phyloP scores from a whole-genome alignment of 768 basidiomycete species.

The Tylopilus intermedius region DNA sequence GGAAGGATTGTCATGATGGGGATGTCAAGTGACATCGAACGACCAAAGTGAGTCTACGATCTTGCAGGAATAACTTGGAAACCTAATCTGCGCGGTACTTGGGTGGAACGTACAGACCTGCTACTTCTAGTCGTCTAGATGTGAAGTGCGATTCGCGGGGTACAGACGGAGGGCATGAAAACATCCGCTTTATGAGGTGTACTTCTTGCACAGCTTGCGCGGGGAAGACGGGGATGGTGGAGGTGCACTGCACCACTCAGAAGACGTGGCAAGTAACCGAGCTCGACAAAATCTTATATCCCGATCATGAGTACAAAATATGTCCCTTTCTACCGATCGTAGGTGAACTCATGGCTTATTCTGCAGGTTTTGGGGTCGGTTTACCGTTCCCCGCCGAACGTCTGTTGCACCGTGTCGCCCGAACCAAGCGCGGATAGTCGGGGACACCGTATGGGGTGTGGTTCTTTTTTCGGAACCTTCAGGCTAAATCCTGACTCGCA shows the following conservation, averaged over 20 bases:
- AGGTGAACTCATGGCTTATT: neutral
- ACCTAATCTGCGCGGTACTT: slow-evolving; percentile 1
- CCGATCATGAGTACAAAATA: slow-evolving; percentile 8
- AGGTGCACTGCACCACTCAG: slow-evolving; percentile 3
- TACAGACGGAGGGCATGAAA: neutral
- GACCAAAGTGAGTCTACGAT: slow-evolving; percentile 11
- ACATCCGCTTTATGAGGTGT: slow-evolving; percentile 1
- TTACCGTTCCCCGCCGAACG: slow-evolving; percentile 7
- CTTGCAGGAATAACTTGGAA: neutral
- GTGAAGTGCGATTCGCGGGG: slow-evolving; percentile 3
- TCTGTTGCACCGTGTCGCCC: too few relatives aligned
- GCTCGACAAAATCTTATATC: neutral
- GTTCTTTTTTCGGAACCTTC: neutral
- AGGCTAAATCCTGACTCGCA: neutral
- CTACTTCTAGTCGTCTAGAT: neutral
- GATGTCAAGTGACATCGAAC: neutral
- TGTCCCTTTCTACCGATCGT: slow-evolving; percentile 1
- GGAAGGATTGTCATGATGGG: slow-evolving; percentile 13
- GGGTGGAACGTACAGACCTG: neutral
- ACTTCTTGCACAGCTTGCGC: slow-evolving; percentile 12
- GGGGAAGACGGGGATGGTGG: slow-evolving; percentile 8
- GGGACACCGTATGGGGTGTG: neutral
- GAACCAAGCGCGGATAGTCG: neutral
- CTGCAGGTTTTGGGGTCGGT: neutral
- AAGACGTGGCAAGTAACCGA: neutral